Percentiles rank a stretch among this genome's conserved stretches.
Evolutionary conservation across 139 green algal genomes (phyloP).

Genomic region (Picochlorum sp.): DNA sequence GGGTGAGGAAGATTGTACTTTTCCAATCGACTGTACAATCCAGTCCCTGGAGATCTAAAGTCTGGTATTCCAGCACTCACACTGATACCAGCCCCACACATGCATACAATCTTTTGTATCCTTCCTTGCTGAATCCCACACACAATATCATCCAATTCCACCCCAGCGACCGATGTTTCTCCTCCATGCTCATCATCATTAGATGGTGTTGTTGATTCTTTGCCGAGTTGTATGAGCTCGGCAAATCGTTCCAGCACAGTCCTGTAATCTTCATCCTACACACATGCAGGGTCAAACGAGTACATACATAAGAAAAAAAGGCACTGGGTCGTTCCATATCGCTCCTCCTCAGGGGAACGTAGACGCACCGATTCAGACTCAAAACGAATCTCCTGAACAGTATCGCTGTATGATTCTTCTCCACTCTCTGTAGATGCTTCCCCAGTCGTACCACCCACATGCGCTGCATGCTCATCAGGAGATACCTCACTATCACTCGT

Average conservation of each 20-base stretch:
- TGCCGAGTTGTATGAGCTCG: not conserved
- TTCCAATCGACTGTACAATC: constrained; percentile 59
- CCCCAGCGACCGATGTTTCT: no score
- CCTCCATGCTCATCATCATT: not conserved
- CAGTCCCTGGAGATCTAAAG: constrained; percentile 57
- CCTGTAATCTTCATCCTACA: constrained; percentile 5
- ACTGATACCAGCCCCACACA: constrained; percentile 64
- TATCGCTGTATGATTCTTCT: no score
- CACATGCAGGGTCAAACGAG: not conserved
- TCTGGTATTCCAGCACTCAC: constrained; percentile 59
- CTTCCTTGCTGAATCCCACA: constrained; percentile 18
- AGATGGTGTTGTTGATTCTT: not conserved
- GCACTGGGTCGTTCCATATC: no score
- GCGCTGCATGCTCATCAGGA: no score
- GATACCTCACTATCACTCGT: no score
- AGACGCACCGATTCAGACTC: no score
- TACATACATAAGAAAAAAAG: no score
- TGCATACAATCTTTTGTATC: constrained; percentile 39
- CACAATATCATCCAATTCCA: constrained; percentile 49
- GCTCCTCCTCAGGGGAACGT: no score
- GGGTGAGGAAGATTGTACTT: constrained; percentile 56
- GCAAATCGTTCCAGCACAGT: constrained; percentile 2
- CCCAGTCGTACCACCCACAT: no score
- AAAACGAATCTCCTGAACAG: no score
- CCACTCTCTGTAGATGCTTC: no score